Percentiles rank a stretch among this genome's conserved stretches.
These are phyloP conservation scores for Notholithocarpus densiflorus DNA, from an alignment of 306 rosid genomes.

Conservation along the genomic window DNA sequence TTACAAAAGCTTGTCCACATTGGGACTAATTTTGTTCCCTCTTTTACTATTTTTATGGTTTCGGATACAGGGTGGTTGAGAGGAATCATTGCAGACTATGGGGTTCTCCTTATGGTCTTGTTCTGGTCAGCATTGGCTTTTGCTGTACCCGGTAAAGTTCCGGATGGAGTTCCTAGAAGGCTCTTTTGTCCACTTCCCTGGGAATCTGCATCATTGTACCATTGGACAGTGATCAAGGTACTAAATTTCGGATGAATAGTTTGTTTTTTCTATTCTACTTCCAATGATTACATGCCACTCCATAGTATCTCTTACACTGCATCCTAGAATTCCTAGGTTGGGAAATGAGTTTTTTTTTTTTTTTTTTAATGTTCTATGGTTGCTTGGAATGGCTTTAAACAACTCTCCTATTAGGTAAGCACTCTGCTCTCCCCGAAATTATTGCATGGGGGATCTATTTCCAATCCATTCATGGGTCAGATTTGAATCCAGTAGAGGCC, in stretches of 20 bases:
- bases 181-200: slow-evolving; percentile 73
- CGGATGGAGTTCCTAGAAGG: slow-evolving; percentile 75
- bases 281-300: neutral
- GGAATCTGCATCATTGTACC: slow-evolving; percentile 64
- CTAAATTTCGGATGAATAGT: neutral
- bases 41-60: neutral
- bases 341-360: too few species aligned
- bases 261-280: neutral
- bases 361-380: neutral
- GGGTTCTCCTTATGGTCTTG: slow-evolving; percentile 78
- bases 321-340: neutral
- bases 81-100: slow-evolving; percentile 74
- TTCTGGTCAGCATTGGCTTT: slow-evolving; percentile 73
- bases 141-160: slow-evolving; percentile 51
- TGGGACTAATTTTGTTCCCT: neutral
- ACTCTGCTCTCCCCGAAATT: too few species aligned
- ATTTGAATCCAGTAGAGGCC: neutral
- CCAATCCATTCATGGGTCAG: neutral
- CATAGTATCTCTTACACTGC: neutral
- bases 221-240: slow-evolving; percentile 68
- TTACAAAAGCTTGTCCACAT: neutral
- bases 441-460: neutral
- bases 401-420: neutral
- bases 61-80: slow-evolving; percentile 56
- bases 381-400: neutral